Base-by-base conservation (phyloP, 2,329 filamentous ascomycete genomes). In the Ophiostoma australiae region DNA sequence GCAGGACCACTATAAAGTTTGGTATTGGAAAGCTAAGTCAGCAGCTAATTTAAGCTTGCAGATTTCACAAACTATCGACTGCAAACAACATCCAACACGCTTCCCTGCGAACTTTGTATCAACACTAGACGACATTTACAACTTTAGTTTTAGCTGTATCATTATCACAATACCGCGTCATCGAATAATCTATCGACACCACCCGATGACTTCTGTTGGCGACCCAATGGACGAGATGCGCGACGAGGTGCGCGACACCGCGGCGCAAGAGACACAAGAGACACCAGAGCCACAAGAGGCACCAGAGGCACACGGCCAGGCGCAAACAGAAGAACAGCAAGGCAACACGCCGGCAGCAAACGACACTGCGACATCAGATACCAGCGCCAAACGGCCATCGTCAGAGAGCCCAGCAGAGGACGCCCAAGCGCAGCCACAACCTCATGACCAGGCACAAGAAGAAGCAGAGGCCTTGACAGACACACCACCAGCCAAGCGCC, bases 401-500 rank as follows among this genome's bases (percentile, higher is more conserved):
- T 5, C 35, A 15, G 48, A 13, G 4, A 27, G 37, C 1, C 10
- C 48, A 10, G 3, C 44, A 5, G 23, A 44, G 4, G 27, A 35
- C 13, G 39, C 44, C 20, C 23, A 17, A 41, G 39, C 10, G 8
- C 39, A 13, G 15, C 10, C 39, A 41, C 11, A 41, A 41, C 10
- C 39, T 13, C 39, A 41, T 15, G 37, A 39, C 37, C 37, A 39
- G 33, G 2, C n/a, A 7, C 20, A 69, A 39, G 33, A 27, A 33
- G 35, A 27, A 1, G 48, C 20, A 27, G 48, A 61, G 1, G 7
- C 27, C 67, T 31, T 20, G 52, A 52, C 79, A 72, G 61, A 48
- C 17, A 20, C 58, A n/a, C 72, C 74, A 2, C 68, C 71, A 1
- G 55, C 70, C 65, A 75, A 75, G 65, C 70, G 69, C 6, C 73